Evolutionary conservation across 768 basidiomycete genomes (phyloP), one percentile per base, ranked within the genome.

Genomic region (Macrolepiota fuliginosa): DNA sequence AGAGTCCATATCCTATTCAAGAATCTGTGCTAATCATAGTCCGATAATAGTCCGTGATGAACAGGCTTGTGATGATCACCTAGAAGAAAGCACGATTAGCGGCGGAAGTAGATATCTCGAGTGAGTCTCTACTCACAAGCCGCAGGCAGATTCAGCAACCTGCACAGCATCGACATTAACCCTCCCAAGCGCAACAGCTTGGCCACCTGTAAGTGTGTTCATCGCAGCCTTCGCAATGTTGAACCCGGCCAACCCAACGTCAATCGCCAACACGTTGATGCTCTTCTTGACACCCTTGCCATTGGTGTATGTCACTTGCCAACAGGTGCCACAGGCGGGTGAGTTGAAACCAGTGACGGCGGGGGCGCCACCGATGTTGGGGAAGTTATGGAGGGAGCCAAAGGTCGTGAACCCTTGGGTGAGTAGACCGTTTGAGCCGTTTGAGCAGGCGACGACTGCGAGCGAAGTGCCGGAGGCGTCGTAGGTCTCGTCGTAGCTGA

Each of bases 261-360:
- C 85, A 19, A 90, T 74, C 1, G 81, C 87, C 1, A 82, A 69
- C 5, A 88, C 68, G 36, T 76, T 78, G 69, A 87, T 75, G 59
- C 66, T 79, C 54, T 63, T 77, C 22, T 68, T 68, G 0, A 58
- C 65, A 1, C 75, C 74, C 3, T 64, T 51, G 4, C 52, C 36
- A 56, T 73, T 72, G 29, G 75, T 76, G 70, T 78, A 88, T 5
- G 81, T 80, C 63, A 89, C 69, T 59, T 77, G 56, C 85, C 85
- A 90, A 72, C 88, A 89, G 17, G 80, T 77, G 1, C 85, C 85
- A 65, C 88, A 90, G 51, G 73, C 71, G 2, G 71, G 61, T 0
- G 84, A 86, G 69, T 84, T 77, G 71, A 72, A 88, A 22, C 77
- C 79, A 2, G 68, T 68, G 61, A 89, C 73, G 35, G 78, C 83